Conservation (phyloP, 164 flowering plant species). For the Vitis cinerea region DNA sequence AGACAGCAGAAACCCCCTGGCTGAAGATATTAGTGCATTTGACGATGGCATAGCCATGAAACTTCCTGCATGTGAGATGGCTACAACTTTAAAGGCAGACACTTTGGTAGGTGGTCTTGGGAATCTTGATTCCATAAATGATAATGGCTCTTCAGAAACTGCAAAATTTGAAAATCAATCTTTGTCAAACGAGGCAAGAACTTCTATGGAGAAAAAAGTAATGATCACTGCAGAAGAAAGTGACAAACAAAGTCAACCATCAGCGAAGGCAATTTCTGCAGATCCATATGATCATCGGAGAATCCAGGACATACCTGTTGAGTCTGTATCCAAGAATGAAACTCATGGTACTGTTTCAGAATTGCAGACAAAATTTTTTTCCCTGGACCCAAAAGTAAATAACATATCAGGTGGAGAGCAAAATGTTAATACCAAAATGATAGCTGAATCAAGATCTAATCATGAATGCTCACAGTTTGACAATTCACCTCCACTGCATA, state of each 20-base stretch:
- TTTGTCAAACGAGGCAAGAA: constrained; percentile 14
- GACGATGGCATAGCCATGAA: too few relatives aligned
- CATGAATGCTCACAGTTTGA: constrained; percentile 12
- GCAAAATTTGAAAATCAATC: constrained; percentile 15
- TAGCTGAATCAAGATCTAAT: constrained; percentile 9
- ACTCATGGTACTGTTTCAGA: constrained; percentile 24
- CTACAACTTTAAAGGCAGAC: too few relatives aligned
- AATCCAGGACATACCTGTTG: constrained; percentile 17
- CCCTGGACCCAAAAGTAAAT: constrained; percentile 14
- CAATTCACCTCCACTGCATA: constrained; percentile 13
- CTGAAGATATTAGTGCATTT: too few relatives aligned
- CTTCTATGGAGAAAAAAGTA: constrained; percentile 21
- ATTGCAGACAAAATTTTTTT: constrained; percentile 19
- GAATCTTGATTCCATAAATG: constrained; percentile 3
- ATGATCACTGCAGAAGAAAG: constrained; percentile 16
- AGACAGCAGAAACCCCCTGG: too few relatives aligned
- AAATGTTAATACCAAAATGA: constrained; percentile 11
- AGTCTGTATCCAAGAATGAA: constrained; percentile 18
- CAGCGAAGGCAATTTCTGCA: constrained; percentile 14
- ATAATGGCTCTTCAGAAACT: constrained; percentile 23
- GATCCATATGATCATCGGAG: constrained; percentile 20
- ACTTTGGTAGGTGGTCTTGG: too few relatives aligned
- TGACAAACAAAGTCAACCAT: constrained; percentile 12
- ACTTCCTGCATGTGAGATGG: too few relatives aligned
- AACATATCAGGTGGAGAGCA: constrained; percentile 19